Evolutionary conservation across 208 protist species (phyloP).

Genomic region (Leishmania tarentolae): DNA sequence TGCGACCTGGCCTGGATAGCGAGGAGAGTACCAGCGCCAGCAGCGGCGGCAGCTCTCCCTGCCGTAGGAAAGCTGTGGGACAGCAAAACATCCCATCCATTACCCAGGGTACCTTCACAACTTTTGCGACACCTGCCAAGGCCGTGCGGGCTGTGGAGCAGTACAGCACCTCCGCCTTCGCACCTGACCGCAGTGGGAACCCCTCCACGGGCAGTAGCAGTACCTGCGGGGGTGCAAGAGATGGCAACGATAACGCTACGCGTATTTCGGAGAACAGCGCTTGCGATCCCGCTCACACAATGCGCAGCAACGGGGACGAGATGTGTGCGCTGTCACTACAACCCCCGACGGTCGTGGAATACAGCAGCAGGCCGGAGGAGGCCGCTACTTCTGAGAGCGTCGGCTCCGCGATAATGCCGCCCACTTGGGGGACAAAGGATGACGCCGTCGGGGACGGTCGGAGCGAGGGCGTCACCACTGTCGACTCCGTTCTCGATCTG

Average conservation of each 20-base stretch:
- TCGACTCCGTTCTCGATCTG: neutral
- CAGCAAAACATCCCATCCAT: conserved; percentile 17
- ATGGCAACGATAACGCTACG: neutral
- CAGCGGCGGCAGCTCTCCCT: neutral
- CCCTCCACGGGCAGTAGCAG: too few species aligned
- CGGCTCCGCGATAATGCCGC: conserved; percentile 2
- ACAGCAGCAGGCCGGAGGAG: conserved; percentile 18
- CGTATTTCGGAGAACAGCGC: neutral
- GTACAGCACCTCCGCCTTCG: conserved; percentile 26
- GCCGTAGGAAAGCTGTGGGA: conserved; percentile 14
- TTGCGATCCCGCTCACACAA: neutral
- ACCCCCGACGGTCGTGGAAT: neutral
- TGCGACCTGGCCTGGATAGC: conserved; percentile 8
- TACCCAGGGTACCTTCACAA: conserved; percentile 8
- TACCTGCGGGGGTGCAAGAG: too few species aligned
- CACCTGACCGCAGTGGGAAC: conserved; percentile 28
- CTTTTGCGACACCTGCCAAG: conserved; percentile 11
- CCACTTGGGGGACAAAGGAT: neutral
- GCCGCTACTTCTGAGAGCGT: neutral
- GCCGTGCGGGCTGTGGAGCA: conserved; percentile 18
- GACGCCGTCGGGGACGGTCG: conserved; percentile 3
- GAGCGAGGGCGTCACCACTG: neutral
- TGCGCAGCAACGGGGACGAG: neutral
- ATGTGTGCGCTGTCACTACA: neutral
- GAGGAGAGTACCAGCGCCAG: neutral